A percentile compares a stretch with the other conserved stretches of the same genome.
phyloP scores from a whole-genome alignment of 345 rosid species.

The Balakata baccata region DNA sequence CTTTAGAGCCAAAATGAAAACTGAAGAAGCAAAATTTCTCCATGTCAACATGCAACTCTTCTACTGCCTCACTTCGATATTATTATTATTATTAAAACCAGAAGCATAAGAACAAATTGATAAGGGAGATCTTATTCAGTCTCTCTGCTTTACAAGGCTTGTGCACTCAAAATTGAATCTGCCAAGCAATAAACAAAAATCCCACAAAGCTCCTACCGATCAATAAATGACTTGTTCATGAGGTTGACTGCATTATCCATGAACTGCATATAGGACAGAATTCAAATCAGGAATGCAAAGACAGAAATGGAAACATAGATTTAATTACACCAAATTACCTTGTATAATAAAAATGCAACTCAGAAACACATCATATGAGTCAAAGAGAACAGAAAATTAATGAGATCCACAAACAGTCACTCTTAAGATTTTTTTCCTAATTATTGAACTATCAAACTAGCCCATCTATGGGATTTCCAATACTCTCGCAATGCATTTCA shows the following conservation, averaged over 20 bases:
- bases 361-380: neutral
- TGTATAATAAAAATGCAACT: neutral
- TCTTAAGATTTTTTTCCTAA: neutral
- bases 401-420: neutral
- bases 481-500: too few relatives aligned
- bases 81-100: neutral
- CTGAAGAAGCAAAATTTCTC: neutral
- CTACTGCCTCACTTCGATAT: neutral
- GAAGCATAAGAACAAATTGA: neutral
- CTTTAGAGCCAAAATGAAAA: neutral
- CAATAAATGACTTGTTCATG: conserved; percentile 85
- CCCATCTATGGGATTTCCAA: neutral
- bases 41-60: neutral
- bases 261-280: conserved; percentile 53
- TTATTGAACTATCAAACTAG: neutral
- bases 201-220: conserved; percentile 40
- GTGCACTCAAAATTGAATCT: conserved; percentile 16
- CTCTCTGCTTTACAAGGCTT: conserved; percentile 10
- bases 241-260: conserved; percentile 81
- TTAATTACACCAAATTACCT: neutral
- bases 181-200: conserved; percentile 3
- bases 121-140: conserved; percentile 15
- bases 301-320: neutral
- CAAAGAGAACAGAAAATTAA: neutral
- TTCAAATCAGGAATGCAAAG: conserved; percentile 9